Evolutionary conservation across 371 early-diverging fungal species (phyloP), one percentile per base, ranked within the genome.

Genomic region (Mortierella sp.): DNA sequence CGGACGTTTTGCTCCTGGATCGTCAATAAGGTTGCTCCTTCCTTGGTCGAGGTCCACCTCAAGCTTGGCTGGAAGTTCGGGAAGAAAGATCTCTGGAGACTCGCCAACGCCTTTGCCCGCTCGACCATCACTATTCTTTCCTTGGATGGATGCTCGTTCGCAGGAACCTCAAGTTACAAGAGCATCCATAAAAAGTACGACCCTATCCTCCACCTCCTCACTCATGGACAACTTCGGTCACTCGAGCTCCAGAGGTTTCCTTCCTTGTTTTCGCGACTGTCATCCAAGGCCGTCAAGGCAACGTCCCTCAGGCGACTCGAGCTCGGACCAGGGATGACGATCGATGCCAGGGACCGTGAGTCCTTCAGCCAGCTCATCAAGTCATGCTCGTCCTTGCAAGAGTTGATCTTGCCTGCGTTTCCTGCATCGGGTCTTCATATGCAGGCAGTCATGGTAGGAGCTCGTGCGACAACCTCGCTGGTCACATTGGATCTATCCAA

Each of bases 1-100:
- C 75, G 79, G 9, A 81, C 79, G 13, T 81, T 85, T 42, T 85
- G 85, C 34, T 74, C 81, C 38, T 85, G 85, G 85, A 81, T 85
- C 52, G 52, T 57, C 75, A 81, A 76, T 72, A 85, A 81, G 44
- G 76, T 81, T 26, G 85, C 82, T 16, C 79, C 85, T 2, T 81
- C 85, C 3, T 58, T 85, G 68, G 79, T 85, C 42, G 85, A 85
- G 57, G 79, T 77, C 19, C 85, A 85, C 58, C 72, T 85, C 63
- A 81, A 81, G 48, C 75, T 85, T n/a, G 82, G 77, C 44, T 85
- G 85, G 85, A 52, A 70, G 31, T 85, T 81, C 72, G 82, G 79
- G 8, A 78, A 81, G 52, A 85, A 79, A 70, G 85, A 85, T 72
- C 77, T 85, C 26, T 76, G 77, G 79, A 75, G 79, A 34, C 57